Evolutionary conservation across 305 asterid genomes (phyloP), one percentile per base, ranked within the genome.

Genomic region (Striga hermonthica): DNA sequence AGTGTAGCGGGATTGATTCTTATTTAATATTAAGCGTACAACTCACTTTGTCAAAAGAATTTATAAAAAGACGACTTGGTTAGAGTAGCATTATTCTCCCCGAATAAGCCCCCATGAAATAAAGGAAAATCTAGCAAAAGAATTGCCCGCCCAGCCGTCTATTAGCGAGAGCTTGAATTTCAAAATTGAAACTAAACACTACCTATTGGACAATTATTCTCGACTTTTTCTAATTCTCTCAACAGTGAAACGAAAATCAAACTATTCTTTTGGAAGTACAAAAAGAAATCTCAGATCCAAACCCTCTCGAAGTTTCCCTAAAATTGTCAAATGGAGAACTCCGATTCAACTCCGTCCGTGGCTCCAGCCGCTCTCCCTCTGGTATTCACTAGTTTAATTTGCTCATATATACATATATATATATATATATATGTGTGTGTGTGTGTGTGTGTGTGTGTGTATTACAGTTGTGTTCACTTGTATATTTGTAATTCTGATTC

Each of bases 331-430:
- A 90, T 90, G 95, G 84, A 82, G 62, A 73, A 67, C 73, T 48
- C 86, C 61, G 84, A 83, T 47, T 71, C 84, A n/a, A 74, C 72
- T 10, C 57, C 79, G 49, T 50, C 88, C 5, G 36, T 55, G 66
- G 70, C 79, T 34, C 22, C 79, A 16, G 73, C 81, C 57, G 84
- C 88, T 49, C 80, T 79, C 11, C 71, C 87, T 3, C 74, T 4
- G 74, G 97, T 84, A 62, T 0, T 66, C 47, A 62, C 49, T 12
- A 13, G 44, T n/a, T 22, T 22, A 12, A 41, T 52, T 49, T 49
- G 60, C 41, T 57, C 37, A 3, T 55, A 6, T 57, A 37, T 61
- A 3, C 5, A 40, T 61, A 16, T 60, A 1, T 4, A 39, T n/a
- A n/a, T n/a, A n/a, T n/a, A n/a, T n/a, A n/a, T n/a, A n/a, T n/a